Conservation (phyloP, 257 asterid species). For the Linderniella brevidens region DNA sequence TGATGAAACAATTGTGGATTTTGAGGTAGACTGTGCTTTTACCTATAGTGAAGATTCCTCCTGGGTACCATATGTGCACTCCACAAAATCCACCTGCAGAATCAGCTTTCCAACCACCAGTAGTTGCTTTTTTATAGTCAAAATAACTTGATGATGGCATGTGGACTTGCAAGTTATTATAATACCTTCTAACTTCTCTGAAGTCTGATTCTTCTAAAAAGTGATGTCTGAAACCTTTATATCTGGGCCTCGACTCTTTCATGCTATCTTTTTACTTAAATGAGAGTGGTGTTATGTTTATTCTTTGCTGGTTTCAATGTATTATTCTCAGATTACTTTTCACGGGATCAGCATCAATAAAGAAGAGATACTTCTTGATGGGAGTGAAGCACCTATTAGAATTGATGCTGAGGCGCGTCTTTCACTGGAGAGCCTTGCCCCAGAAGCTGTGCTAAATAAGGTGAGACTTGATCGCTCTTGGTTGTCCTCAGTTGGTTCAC, state of each 20-base stretch:
- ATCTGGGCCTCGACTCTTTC: background rate
- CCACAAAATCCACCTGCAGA: constrained; percentile 1
- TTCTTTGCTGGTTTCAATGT: constrained; percentile 14
- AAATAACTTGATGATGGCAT: background rate
- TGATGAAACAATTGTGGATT: constrained; percentile 54
- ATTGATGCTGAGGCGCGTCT: constrained; percentile 79
- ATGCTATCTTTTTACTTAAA: constrained; percentile 3
- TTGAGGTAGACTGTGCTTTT: constrained; percentile 43
- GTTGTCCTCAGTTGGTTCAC: constrained; percentile 4
- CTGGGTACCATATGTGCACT: background rate
- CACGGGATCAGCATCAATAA: constrained; percentile 75
- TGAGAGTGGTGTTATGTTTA: background rate
- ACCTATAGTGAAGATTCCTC: background rate
- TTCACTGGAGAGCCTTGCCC: constrained; percentile 71
- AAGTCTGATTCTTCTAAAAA: no score
- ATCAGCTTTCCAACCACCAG: constrained; percentile 2
- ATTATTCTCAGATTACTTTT: constrained; percentile 45
- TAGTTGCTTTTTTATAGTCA: constrained; percentile 3
- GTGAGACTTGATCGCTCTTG: constrained; percentile 18
- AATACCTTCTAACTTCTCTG: no score
- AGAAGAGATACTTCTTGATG: constrained; percentile 64
- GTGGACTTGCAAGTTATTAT: constrained; percentile 1
- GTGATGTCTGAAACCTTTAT: no score
- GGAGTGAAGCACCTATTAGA: constrained; percentile 88
- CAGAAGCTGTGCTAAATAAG: constrained; percentile 73